A percentile compares a stretch with the other conserved stretches of the same genome.
These are phyloP conservation scores for Scedosporium apiospermum DNA, from an alignment of 2,329 filamentous ascomycete genomes.

Conservation along the genomic window DNA sequence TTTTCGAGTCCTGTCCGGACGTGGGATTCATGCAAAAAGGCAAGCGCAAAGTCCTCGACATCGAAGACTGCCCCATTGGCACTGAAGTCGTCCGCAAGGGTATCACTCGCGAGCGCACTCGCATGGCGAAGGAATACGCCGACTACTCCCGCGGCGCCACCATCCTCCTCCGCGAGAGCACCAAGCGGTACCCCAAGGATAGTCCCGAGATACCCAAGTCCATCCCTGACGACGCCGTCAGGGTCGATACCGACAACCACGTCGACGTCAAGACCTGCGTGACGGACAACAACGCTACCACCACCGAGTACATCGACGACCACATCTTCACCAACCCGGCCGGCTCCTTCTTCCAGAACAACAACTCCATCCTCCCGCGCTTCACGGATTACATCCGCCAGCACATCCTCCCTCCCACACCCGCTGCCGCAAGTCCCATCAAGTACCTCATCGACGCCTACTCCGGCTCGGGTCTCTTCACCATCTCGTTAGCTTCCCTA, in stretches of 20 bases:
- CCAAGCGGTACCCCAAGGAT: conserved; percentile 53
- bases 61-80: conserved; percentile 94
- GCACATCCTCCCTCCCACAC: conserved; percentile 53
- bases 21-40: conserved; percentile 90
- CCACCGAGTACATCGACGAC: conserved; percentile 79
- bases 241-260: conserved; percentile 44
- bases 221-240: conserved; percentile 25
- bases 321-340: conserved; percentile 86
- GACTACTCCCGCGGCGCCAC: conserved; percentile 78
- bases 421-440: conserved; percentile 32
- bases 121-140: conserved; percentile 59
- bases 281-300: conserved; percentile 72
- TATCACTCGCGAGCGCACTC: conserved; percentile 67
- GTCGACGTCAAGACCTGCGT: conserved; percentile 81
- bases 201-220: conserved; percentile 17
- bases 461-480: conserved; percentile 95
- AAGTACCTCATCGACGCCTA: conserved; percentile 95
- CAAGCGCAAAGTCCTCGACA: conserved; percentile 72
- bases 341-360: conserved; percentile 97
- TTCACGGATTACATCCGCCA: conserved; percentile 85
- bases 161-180: conserved; percentile 79
- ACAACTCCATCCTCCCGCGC: conserved; percentile 86
- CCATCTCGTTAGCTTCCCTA: conserved; percentile 76
- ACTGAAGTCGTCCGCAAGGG: conserved; percentile 77
- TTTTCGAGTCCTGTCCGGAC: conserved; percentile 57